Percentiles rank a stretch among this genome's conserved stretches.
phyloP scores from a whole-genome alignment of 352 stramenopile species.

The Saprolegnia parasitica region DNA sequence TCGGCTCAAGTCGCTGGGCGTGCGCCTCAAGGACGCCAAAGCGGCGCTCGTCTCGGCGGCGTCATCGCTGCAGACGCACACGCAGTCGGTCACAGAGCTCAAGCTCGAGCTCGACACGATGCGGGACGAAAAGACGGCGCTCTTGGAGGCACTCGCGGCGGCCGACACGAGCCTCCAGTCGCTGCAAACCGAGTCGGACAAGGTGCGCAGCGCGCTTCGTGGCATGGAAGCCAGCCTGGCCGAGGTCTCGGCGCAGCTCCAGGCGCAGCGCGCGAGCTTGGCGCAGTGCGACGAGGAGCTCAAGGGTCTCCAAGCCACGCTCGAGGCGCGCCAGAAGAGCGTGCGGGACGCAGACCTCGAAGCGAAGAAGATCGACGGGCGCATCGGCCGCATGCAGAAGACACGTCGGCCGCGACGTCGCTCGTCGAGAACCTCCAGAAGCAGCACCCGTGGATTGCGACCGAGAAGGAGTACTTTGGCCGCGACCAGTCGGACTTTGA shows the following conservation, averaged over 20 bases:
- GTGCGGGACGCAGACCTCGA: slow-evolving; percentile 89
- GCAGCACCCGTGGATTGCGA: slow-evolving; percentile 96
- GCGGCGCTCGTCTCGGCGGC: slow-evolving; percentile 65
- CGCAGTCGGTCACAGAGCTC: slow-evolving; percentile 70
- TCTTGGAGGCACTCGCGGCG: slow-evolving; percentile 53
- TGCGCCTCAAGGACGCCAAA: slow-evolving; percentile 66
- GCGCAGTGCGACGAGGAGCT: slow-evolving; percentile 89
- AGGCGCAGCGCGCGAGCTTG: slow-evolving; percentile 62
- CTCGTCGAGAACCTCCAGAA: slow-evolving; percentile 91
- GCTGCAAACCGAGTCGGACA: slow-evolving; percentile 26
- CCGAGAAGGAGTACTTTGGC: slow-evolving; percentile 97
- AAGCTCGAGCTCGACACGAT: slow-evolving; percentile 54
- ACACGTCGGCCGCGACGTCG: slow-evolving; percentile 86
- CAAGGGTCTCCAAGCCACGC: slow-evolving; percentile 77
- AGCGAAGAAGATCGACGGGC: slow-evolving; percentile 92
- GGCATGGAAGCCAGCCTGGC: slow-evolving; percentile 60
- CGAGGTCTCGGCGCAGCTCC: slow-evolving; percentile 55
- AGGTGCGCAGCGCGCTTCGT: background rate
- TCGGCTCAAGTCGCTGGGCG: slow-evolving; percentile 74
- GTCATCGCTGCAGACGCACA: slow-evolving; percentile 47
- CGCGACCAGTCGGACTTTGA: slow-evolving; percentile 97
- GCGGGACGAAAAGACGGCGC: slow-evolving; percentile 63
- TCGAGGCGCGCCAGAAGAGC: slow-evolving; percentile 79
- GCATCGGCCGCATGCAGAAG: slow-evolving; percentile 89
- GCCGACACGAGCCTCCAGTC: slow-evolving; percentile 11